A percentile compares a stretch with the other conserved stretches of the same genome.
These are phyloP conservation scores for Spathaspora sp. DNA, from an alignment of 805 yeast genomes.

Conservation along the genomic window DNA sequence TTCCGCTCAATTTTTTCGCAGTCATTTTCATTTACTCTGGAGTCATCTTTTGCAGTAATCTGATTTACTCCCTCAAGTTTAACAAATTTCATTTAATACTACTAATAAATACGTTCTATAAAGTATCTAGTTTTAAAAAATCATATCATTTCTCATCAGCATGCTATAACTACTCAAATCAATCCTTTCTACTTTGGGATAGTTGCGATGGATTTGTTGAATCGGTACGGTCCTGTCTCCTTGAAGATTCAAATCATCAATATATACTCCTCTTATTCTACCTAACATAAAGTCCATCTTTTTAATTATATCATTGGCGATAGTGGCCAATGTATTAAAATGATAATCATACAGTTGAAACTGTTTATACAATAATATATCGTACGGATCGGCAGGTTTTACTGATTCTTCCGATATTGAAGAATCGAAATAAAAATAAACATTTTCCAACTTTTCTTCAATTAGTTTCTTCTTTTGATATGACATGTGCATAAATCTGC, in stretches of 20 bases:
- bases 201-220: slow-evolving; percentile 25
- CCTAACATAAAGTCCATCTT: slow-evolving; percentile 30
- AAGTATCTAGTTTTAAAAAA: slow-evolving; percentile 4
- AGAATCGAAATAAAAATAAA: slow-evolving; percentile 33
- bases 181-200: slow-evolving; percentile 28
- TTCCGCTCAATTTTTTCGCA: background rate
- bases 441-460: slow-evolving; percentile 18
- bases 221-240: slow-evolving; percentile 31
- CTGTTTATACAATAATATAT: slow-evolving; percentile 1
- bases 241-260: slow-evolving; percentile 25
- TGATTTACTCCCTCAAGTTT: background rate
- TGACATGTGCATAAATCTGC: slow-evolving; percentile 1
- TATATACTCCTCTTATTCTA: slow-evolving; percentile 26
- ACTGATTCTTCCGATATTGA: slow-evolving; percentile 13
- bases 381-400: slow-evolving; percentile 4
- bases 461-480: background rate
- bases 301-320: slow-evolving; percentile 33
- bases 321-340: slow-evolving; percentile 25
- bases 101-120: background rate
- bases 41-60: background rate
- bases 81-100: background rate
- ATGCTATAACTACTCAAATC: slow-evolving; percentile 20
- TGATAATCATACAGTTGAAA: slow-evolving; percentile 2
- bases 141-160: slow-evolving; percentile 15
- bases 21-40: background rate